These are phyloP conservation scores for Naganishia sp. DNA, from an alignment of 1,284 basidiomycete species.

Conservation along the genomic window DNA sequence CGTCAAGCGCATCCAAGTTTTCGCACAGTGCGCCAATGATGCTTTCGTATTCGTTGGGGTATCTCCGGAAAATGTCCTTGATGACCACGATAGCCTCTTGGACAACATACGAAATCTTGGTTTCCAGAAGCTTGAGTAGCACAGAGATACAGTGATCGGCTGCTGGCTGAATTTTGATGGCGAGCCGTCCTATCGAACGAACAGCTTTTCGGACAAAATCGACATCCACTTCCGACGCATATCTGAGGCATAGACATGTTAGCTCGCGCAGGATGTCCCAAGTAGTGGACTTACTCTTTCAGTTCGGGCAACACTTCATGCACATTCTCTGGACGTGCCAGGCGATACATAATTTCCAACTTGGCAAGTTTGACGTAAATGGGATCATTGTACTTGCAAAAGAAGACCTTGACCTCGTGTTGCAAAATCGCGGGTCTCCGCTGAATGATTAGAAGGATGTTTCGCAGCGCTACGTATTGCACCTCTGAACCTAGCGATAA, in stretches of 20 bases:
- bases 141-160: slow-evolving; percentile 95
- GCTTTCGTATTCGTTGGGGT: slow-evolving; percentile 95
- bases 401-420: slow-evolving; percentile 97
- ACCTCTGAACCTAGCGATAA: slow-evolving; percentile 66
- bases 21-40: slow-evolving; percentile 93
- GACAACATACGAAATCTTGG: slow-evolving; percentile 93
- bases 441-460: slow-evolving; percentile 94
- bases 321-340: slow-evolving; percentile 88
- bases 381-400: slow-evolving; percentile 99
- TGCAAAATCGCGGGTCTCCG: slow-evolving; percentile 84
- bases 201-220: slow-evolving; percentile 95
- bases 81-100: slow-evolving; percentile 98
- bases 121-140: slow-evolving; percentile 84
- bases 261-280: too few species aligned
- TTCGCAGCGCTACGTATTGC: slow-evolving; percentile 95
- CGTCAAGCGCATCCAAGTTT: slow-evolving; percentile 93
- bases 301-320: slow-evolving; percentile 92
- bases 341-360: slow-evolving; percentile 95
- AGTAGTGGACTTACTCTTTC: slow-evolving; percentile 70
- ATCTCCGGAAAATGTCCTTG: slow-evolving; percentile 99
- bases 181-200: slow-evolving; percentile 92
- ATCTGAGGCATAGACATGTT: slow-evolving; percentile 59
- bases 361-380: slow-evolving; percentile 98
- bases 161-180: slow-evolving; percentile 89
- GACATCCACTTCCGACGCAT: slow-evolving; percentile 96